Percentiles rank a stretch among this genome's conserved stretches.
These are phyloP conservation scores for Didymella arachidicola DNA, from an alignment of 2,329 filamentous ascomycete genomes.

Conservation along the genomic window DNA sequence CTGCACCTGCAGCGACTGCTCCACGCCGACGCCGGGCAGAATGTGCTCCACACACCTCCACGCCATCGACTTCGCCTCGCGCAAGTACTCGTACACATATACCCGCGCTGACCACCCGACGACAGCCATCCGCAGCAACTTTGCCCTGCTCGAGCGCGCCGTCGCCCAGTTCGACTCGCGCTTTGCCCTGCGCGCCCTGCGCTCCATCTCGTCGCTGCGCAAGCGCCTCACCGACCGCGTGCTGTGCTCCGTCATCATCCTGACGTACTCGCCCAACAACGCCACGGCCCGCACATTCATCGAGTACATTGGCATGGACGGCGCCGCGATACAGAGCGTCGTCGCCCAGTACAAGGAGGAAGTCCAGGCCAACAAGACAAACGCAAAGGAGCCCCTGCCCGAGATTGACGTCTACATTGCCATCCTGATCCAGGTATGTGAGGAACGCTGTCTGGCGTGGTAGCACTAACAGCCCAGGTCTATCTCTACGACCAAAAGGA, in stretches of 20 bases:
- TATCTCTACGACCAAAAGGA: conserved; percentile 86
- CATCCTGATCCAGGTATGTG: conserved; percentile 66
- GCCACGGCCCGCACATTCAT: conserved; percentile 74
- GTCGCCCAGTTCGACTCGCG: conserved; percentile 92
- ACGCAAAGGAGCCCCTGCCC: conserved; percentile 77
- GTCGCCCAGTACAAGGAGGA: conserved; percentile 71
- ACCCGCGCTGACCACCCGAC: conserved; percentile 43
- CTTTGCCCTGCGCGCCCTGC: conserved; percentile 91
- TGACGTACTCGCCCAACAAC: conserved; percentile 77
- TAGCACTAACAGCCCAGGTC: conserved; percentile 67
- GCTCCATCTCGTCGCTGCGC: conserved; percentile 93
- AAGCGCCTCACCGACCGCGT: conserved; percentile 87
- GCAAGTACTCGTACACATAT: conserved; percentile 41
- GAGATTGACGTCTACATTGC: conserved; percentile 90
- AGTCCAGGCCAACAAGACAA: conserved; percentile 63
- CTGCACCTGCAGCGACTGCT: conserved; percentile 30
- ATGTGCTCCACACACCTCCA: conserved; percentile 44
- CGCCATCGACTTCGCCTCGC: conserved; percentile 38
- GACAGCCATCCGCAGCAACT: conserved; percentile 93
- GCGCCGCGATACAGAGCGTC: conserved; percentile 67
- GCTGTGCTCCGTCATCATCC: conserved; percentile 78
- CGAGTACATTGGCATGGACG: conserved; percentile 71
- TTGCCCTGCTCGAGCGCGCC: conserved; percentile 87
- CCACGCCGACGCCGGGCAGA: conserved; percentile 27
- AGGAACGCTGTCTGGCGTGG: neutral